Conservation (phyloP, 176 grass and related monocot species). For the Oryza meridionalis region DNA sequence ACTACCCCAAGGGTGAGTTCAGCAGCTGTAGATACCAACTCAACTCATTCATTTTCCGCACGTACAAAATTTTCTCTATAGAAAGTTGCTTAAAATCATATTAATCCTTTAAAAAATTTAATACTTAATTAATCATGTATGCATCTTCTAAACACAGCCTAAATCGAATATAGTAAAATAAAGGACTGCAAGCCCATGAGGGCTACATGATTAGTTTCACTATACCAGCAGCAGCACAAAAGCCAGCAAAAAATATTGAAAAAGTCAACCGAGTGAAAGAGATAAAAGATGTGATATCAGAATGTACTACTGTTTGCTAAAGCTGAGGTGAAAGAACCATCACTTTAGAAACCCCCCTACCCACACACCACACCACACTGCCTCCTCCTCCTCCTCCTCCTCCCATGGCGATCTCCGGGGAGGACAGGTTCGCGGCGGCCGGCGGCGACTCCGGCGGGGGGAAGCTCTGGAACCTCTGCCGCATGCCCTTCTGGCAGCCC, state of each 20-base stretch:
- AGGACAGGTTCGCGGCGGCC: slow-evolving; percentile 51
- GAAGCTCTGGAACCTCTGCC: slow-evolving; percentile 91
- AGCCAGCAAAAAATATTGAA: background rate
- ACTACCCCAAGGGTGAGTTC: no score
- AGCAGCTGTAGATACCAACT: no score
- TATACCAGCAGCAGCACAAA: slow-evolving; percentile 35
- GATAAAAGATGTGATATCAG: slow-evolving; percentile 35
- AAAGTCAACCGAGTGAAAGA: slow-evolving; percentile 49
- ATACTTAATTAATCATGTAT: no score
- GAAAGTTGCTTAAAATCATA: no score
- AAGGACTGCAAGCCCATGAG: background rate
- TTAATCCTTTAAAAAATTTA: no score
- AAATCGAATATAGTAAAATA: no score
- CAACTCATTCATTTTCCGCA: no score
- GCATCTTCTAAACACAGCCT: no score
- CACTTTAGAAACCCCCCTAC: slow-evolving; percentile 22
- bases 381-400: background rate
- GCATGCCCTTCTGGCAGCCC: slow-evolving; percentile 84
- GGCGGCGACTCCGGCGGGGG: slow-evolving; percentile 21
- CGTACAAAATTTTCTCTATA: no score
- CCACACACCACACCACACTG: background rate
- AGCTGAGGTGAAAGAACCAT: slow-evolving; percentile 33
- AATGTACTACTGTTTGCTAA: slow-evolving; percentile 41
- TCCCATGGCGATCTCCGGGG: slow-evolving; percentile 74
- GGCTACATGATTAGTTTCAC: slow-evolving; percentile 43